Percentiles rank a stretch among this genome's conserved stretches.
Evolutionary conservation across 2,329 filamentous ascomycete species (phyloP).

Genomic region (Fonsecaea multimorphosa): DNA sequence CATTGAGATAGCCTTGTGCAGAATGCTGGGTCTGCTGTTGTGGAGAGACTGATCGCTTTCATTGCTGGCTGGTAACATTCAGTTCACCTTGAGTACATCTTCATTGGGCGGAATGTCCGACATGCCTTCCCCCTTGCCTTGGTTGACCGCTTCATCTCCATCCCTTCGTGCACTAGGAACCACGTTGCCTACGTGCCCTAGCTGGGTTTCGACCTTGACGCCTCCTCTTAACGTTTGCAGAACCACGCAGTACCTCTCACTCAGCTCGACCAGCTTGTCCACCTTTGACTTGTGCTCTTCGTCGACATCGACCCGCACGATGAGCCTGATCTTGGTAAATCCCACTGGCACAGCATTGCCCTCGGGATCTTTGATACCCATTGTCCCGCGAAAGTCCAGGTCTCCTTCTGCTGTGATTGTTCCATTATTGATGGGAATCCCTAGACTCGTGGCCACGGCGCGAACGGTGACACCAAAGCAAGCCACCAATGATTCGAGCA

Average conservation of each 20-base stretch:
- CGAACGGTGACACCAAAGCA: constrained; percentile 60
- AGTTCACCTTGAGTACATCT: constrained; percentile 28
- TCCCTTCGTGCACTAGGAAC: constrained; percentile 15
- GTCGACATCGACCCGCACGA: constrained; percentile 51
- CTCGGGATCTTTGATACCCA: constrained; percentile 52
- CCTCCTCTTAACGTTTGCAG: constrained; percentile 50
- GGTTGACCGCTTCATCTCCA: constrained; percentile 3
- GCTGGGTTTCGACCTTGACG: constrained; percentile 45
- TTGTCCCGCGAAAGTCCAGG: constrained; percentile 57
- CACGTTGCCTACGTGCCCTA: constrained; percentile 24
- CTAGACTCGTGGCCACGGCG: constrained; percentile 56
- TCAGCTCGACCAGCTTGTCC: constrained; percentile 55
- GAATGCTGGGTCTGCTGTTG: too few relatives aligned
- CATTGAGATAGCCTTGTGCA: not conserved
- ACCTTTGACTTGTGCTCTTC: constrained; percentile 51
- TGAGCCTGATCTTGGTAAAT: constrained; percentile 54
- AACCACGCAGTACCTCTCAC: constrained; percentile 58
- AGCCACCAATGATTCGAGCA: constrained; percentile 58
- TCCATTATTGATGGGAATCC: constrained; percentile 52
- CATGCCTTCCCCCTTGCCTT: constrained; percentile 13
- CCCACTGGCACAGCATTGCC: constrained; percentile 52
- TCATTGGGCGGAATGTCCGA: constrained; percentile 27
- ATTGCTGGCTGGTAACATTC: not conserved
- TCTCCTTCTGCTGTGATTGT: constrained; percentile 55
- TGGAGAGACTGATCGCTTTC: too few relatives aligned